Base-by-base conservation (phyloP, 2,329 filamentous ascomycete species). In the Fusarium sarcochroum region DNA sequence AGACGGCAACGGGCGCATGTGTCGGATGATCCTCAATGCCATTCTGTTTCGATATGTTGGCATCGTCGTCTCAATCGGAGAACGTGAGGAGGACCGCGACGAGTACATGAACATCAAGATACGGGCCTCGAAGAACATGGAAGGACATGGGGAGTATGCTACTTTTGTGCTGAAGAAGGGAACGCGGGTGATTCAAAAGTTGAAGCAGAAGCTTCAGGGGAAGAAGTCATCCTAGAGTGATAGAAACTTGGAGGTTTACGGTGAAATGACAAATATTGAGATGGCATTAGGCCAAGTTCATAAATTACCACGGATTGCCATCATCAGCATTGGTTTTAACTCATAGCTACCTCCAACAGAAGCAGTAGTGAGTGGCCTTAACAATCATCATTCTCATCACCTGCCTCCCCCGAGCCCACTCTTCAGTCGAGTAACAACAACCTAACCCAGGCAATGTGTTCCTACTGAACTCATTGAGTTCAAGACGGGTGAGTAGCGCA, bases 1-100 rank as follows among this genome's bases (percentile, higher is more conserved):
- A 13, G 79, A 82, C 25, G 80, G 79, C 0, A 83, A 82, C 27
- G 79, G 79, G 0, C 62, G 79, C 3, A 73, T 76, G 63, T 80
- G 78, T 37, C 73, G 79, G 1, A 70, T 82, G 13, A 71, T 83
- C 3, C 70, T 81, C 0, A 82, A 81, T 17, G 73, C 72, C 0
- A 72, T 83, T 0, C 54, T 81, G 0, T 56, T 79, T 1, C 78
- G 76, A 2, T 79, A 77, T 46, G 61, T 61, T 0, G 75, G 78
- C 0, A 44, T 73, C 0, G 35, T 74, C 0, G 18, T 75, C 1
- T 17, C 66, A 0, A 74, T 76, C 6, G 71, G 72, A 1, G 74
- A 76, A n/a, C n/a, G 32, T 0, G 52, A 45, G 1, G 63, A 72
- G 3, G 73, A 75, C 1, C 20, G 54, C 0, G 38, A 8, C 0